A percentile compares a stretch with the other conserved stretches of the same genome.
These are phyloP conservation scores for Mycena albidolilacea DNA, from an alignment of 768 basidiomycete species.

Conservation along the genomic window DNA sequence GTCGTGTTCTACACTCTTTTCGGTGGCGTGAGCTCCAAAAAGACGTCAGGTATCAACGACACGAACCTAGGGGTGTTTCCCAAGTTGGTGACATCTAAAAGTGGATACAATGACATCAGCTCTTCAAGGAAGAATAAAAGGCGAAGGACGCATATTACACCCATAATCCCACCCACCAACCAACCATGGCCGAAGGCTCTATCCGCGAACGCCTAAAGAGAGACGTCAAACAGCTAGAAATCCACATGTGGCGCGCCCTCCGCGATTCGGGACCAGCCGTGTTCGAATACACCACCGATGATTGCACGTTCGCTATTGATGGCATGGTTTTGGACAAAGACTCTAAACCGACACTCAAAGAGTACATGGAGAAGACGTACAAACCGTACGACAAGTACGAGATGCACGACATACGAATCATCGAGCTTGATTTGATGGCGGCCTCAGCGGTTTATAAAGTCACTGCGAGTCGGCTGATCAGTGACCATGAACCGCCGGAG, in stretches of 20 bases:
- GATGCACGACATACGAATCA: neutral
- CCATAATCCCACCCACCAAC: neutral
- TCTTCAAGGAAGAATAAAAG: too few relatives aligned
- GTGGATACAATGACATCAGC: too few relatives aligned
- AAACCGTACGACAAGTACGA: slow-evolving; percentile 1
- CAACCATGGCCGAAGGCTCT: neutral
- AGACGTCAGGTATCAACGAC: too few relatives aligned
- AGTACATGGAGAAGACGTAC: slow-evolving; percentile 12
- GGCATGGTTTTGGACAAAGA: slow-evolving; percentile 5
- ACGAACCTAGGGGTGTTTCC: too few relatives aligned
- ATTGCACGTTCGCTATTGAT: slow-evolving; percentile 11
- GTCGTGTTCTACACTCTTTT: neutral
- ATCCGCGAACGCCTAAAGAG: neutral
- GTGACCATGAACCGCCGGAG: neutral
- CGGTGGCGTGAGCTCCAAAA: neutral
- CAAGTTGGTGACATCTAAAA: too few relatives aligned
- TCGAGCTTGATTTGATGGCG: slow-evolving; percentile 4
- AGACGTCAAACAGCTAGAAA: neutral
- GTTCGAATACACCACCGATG: neutral
- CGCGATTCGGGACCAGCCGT: slow-evolving; percentile 11
- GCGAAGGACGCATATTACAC: too few relatives aligned
- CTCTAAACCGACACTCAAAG: slow-evolving; percentile 6
- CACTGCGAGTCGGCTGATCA: neutral
- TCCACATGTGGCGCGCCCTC: slow-evolving; percentile 14
- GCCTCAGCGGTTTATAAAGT: slow-evolving; percentile 7